Conservation (phyloP, 1,284 basidiomycete genomes). For the Sphagnurus paluster region DNA sequence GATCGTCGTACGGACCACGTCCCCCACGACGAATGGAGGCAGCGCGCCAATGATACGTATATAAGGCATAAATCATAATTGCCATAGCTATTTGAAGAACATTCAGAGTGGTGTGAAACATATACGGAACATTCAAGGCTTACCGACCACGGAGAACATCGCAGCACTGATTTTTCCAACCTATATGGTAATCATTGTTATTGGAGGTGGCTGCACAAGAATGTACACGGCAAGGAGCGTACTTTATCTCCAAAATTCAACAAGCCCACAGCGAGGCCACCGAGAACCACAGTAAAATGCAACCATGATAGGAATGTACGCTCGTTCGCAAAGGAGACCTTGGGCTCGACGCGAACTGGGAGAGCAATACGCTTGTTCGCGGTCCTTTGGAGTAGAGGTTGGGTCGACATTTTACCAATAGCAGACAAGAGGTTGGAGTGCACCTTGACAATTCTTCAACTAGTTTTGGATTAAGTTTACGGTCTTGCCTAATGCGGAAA, state of each 20-base stretch:
- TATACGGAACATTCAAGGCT: conserved; percentile 33
- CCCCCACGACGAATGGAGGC: conserved; percentile 90
- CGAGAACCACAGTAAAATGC: conserved; percentile 93
- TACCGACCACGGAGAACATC: conserved; percentile 91
- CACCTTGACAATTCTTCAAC: not conserved
- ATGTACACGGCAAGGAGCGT: conserved; percentile 18
- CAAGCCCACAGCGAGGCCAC: conserved; percentile 93
- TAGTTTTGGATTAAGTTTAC: not conserved
- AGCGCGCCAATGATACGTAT: conserved; percentile 96
- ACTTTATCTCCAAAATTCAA: conserved; percentile 96
- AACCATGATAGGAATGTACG: conserved; percentile 96
- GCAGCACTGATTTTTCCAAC: conserved; percentile 91
- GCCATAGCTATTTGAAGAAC: conserved; percentile 71
- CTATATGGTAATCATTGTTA: conserved; percentile 33
- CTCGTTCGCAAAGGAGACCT: conserved; percentile 95
- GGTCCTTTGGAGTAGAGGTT: conserved; percentile 95
- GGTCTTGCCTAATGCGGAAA: not conserved
- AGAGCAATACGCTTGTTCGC: conserved; percentile 94
- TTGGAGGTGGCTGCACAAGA: not conserved
- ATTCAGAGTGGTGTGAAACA: conserved; percentile 1
- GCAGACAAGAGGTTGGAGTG: not conserved
- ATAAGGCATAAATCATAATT: conserved; percentile 95
- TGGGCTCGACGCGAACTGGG: conserved; percentile 91
- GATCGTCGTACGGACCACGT: conserved; percentile 95
- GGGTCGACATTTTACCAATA: conserved; percentile 81